A percentile compares a stretch with the other conserved stretches of the same genome.
Evolutionary conservation across 2,329 filamentous ascomycete species (phyloP).

Genomic region (Calonectria fujianensis): DNA sequence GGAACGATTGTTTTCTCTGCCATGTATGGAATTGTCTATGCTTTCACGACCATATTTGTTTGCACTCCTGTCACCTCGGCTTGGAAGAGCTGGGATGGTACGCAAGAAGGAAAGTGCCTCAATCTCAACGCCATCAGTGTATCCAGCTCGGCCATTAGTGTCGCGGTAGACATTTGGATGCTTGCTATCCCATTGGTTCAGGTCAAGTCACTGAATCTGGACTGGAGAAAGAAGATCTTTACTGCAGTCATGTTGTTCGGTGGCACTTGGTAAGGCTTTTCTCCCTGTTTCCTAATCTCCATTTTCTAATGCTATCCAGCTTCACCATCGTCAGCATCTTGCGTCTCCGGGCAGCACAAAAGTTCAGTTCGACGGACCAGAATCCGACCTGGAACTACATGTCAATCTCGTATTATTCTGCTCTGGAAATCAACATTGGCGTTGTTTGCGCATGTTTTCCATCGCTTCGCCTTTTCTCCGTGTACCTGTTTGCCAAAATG

Average conservation of each 20-base stretch:
- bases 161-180: slow-evolving; percentile 14
- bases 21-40: neutral
- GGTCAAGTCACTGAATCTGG: neutral
- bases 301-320: neutral
- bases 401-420: slow-evolving; percentile 17
- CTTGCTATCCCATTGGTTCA: neutral
- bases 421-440: slow-evolving; percentile 8
- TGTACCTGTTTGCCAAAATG: neutral
- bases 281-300: neutral
- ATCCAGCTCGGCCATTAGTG: neutral
- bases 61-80: neutral
- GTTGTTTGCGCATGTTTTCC: slow-evolving; percentile 14
- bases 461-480: neutral
- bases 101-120: neutral
- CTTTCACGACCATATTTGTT: neutral
- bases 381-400: slow-evolving; percentile 16
- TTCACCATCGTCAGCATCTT: slow-evolving; percentile 10
- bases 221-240: slow-evolving; percentile 5
- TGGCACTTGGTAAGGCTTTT: neutral
- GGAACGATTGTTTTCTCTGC: slow-evolving; percentile 14
- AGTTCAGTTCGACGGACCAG: slow-evolving; percentile 8
- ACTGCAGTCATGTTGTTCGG: neutral
- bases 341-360: slow-evolving; percentile 8
- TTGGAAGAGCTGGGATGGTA: slow-evolving; percentile 8
- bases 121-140: neutral